Percentiles rank a stretch among this genome's conserved stretches.
Evolutionary conservation across 257 asterid species (phyloP).

Genomic region (Jacaranda mimosifolia): DNA sequence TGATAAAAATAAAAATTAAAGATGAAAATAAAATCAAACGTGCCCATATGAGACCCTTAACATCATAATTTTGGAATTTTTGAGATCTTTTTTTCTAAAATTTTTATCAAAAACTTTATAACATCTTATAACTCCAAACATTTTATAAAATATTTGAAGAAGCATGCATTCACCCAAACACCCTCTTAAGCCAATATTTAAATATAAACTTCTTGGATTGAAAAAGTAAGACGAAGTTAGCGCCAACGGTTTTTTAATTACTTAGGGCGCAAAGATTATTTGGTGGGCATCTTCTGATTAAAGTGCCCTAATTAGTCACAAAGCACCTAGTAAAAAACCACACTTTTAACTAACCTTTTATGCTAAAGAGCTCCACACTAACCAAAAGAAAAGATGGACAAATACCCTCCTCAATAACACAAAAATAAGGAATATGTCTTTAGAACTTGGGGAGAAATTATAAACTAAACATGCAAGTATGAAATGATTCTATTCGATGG

Average conservation of each 20-base stretch:
- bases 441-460: not conserved
- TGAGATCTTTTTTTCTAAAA: too few relatives aligned
- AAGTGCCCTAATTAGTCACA: conserved; percentile 45
- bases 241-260: not conserved
- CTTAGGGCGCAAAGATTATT: conserved; percentile 37
- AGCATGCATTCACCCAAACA: too few relatives aligned
- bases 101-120: too few relatives aligned
- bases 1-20: too few relatives aligned
- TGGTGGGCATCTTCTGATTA: conserved; percentile 64
- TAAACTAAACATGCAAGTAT: not conserved
- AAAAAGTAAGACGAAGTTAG: too few relatives aligned
- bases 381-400: conserved; percentile 43
- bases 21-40: too few relatives aligned
- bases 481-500: not conserved
- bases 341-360: conserved; percentile 51
- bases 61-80: too few relatives aligned
- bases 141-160: too few relatives aligned
- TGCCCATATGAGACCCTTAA: too few relatives aligned
- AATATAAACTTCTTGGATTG: too few relatives aligned
- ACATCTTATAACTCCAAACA: too few relatives aligned
- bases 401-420: conserved; percentile 32
- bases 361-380: conserved; percentile 61
- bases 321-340: conserved; percentile 49
- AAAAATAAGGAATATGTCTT: conserved; percentile 42
- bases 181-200: too few relatives aligned